Evolutionary conservation across 139 green algal species (phyloP), one percentile per base, ranked within the genome.

Genomic region (Picochlorum sp.): DNA sequence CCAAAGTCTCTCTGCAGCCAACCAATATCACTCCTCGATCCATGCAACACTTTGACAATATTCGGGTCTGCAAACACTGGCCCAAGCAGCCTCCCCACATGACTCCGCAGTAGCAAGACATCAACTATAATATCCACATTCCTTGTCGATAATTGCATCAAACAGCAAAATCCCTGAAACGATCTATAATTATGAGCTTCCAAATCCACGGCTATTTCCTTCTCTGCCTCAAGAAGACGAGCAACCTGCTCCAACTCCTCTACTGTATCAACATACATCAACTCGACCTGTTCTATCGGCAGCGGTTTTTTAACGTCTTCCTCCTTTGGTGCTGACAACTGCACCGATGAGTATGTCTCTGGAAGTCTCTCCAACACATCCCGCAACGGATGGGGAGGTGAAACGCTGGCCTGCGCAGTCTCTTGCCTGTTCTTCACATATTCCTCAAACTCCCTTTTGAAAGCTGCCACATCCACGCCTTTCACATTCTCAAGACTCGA

Each of bases 1-100:
- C 89, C 85, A 77, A 95, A 94, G 74, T 98, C 92, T 11, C 87
- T 80, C 76, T 98, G 91, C 58, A 92, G 69, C 80, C 84, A 95
- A 34, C 82, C 47, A 37, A 98, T 77, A 74, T 98, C 92, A 26
- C 54, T 63, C 74, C 95, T 83, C 1, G 86, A 68, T 26, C 92
- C 92, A 75, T 98, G 92, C 37, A 96, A 68, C 56, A 98, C 87
- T 84, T 98, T 96, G 30, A 90, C 74, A 30, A 89, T 64, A 0
- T 15, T 26, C 0, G 77, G 65, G 64, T 95, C 72, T 6, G 85
- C 72, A 65, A 95, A 84, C 46, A 94, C n/a, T 4, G 67, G 58
- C 1, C 57, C 83, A 46, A 95, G 76, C 0, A 72, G 38, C 9
- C 61, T 49, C 11, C 80, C 57, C 3, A 88, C 54, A 37, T 85